Conservation (phyloP, 2,329 filamentous ascomycete species). For the Verticillium nubilum region DNA sequence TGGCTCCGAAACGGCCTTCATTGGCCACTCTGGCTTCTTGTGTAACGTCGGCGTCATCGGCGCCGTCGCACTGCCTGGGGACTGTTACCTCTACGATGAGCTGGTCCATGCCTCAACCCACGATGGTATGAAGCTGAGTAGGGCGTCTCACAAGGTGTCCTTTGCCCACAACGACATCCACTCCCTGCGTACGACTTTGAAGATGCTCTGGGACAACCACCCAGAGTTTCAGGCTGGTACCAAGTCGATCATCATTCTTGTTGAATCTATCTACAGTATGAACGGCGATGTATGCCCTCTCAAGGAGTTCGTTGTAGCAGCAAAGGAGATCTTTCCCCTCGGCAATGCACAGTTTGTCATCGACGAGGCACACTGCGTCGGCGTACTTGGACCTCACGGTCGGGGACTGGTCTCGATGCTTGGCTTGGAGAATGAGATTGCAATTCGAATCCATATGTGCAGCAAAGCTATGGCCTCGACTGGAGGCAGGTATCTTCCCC, state of each 20-base stretch:
- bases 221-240: conserved; percentile 18
- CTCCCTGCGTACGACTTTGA: conserved; percentile 29
- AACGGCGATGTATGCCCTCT: conserved; percentile 38
- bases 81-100: conserved; percentile 67
- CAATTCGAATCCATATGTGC: conserved; percentile 44
- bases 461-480: conserved; percentile 43
- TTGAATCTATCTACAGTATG: conserved; percentile 42
- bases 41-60: conserved; percentile 59
- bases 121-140: conserved; percentile 66
- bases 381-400: conserved; percentile 42
- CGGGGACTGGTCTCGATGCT: conserved; percentile 42
- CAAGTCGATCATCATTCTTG: conserved; percentile 28
- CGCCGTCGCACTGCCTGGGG: conserved; percentile 53
- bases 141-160: conserved; percentile 39
- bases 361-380: conserved; percentile 51
- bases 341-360: conserved; percentile 44
- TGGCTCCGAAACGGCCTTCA: conserved; percentile 34
- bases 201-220: conserved; percentile 21
- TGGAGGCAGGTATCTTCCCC: conserved; percentile 14
- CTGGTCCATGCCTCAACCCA: conserved; percentile 73
- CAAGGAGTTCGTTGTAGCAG: conserved; percentile 26
- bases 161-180: conserved; percentile 54
- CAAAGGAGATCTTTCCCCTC: conserved; percentile 23
- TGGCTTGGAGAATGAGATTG: conserved; percentile 43
- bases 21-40: conserved; percentile 59